A percentile compares a stretch with the other conserved stretches of the same genome.
Evolutionary conservation across 148 eudicot genomes (phyloP).

Genomic region (Nepenthes mirabilis): DNA sequence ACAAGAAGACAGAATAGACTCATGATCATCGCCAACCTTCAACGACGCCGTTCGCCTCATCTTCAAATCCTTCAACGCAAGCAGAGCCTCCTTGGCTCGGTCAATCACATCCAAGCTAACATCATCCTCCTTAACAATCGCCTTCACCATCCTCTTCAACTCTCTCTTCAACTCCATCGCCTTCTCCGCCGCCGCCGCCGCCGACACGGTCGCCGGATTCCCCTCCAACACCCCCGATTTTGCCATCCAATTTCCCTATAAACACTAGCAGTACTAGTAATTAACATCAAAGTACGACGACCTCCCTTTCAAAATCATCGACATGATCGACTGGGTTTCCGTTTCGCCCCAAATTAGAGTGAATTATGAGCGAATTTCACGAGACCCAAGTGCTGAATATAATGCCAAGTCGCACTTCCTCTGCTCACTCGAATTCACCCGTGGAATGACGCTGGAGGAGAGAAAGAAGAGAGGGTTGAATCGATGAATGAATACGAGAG

Average conservation of each 20-base stretch:
- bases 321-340: too few relatives aligned
- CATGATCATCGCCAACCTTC: conserved; percentile 1
- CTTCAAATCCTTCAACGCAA: conserved; percentile 46
- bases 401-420: too few relatives aligned
- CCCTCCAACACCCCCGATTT: conserved; percentile 49
- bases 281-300: too few relatives aligned
- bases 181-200: conserved; percentile 11
- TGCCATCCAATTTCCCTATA: conserved; percentile 30
- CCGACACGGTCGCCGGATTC: conserved; percentile 21
- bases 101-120: conserved; percentile 40
- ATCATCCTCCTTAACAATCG: conserved; percentile 39
- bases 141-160: conserved; percentile 35
- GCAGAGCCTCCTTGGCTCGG: conserved; percentile 38
- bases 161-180: conserved; percentile 61
- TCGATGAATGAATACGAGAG: too few relatives aligned
- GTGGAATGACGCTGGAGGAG: too few relatives aligned
- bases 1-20: conserved; percentile 6
- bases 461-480: too few relatives aligned
- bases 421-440: too few relatives aligned
- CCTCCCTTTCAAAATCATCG: too few relatives aligned
- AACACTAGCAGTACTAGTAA: too few relatives aligned
- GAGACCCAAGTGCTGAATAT: too few relatives aligned
- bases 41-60: conserved; percentile 17
- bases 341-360: too few relatives aligned
- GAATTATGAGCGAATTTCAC: too few relatives aligned